Evolutionary conservation across 2,329 filamentous ascomycete species (phyloP), one percentile per base, ranked within the genome.

Genomic region (Paecilomyces formosus): DNA sequence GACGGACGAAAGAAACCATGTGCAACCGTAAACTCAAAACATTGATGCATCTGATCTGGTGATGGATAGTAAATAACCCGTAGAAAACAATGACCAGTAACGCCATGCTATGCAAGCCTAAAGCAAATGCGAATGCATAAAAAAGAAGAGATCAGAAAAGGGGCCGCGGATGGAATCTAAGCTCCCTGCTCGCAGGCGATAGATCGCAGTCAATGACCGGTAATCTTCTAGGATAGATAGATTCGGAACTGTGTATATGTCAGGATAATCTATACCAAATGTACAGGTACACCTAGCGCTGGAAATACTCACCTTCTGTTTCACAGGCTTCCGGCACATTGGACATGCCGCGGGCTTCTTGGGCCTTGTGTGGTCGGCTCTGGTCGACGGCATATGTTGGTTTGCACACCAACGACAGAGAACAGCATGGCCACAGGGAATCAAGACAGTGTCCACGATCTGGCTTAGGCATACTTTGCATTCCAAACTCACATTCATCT

Each of bases 381-480:
- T 68, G 64, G 72, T 72, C 1, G 75, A 71, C 2, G 80, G 80
- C 33, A 79, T 73, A 52, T 79, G 75, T 55, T 80, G 74, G 55
- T 81, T 78, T 2, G 79, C 80, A 62, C 81, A 84, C 80, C 80
- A 84, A 45, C 75, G 70, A 64, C 81, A 84, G 73, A 84, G 79
- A 33, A 79, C 74, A 61, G 82, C 73, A 65, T 84, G 81, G 0
- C 81, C 81, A 60, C 81, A 84, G 0, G 81, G 81, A 35, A 83
- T 63, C 18, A 81, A 69, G 1, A 79, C 81, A 6, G 78, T 78
- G 60, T 83, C 78, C 0, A 82, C 78, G 1, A 79, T 54, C 64
- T 84, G 81, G 9, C 73, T 73, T 63, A 81, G 81, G 65, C 81
- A 84, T 18, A 82, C 74, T 60, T 80, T 77, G 62, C 81, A 84